Evolutionary conservation across 2,329 filamentous ascomycete genomes (phyloP).

Genomic region (Aurifilum marmelostoma): DNA sequence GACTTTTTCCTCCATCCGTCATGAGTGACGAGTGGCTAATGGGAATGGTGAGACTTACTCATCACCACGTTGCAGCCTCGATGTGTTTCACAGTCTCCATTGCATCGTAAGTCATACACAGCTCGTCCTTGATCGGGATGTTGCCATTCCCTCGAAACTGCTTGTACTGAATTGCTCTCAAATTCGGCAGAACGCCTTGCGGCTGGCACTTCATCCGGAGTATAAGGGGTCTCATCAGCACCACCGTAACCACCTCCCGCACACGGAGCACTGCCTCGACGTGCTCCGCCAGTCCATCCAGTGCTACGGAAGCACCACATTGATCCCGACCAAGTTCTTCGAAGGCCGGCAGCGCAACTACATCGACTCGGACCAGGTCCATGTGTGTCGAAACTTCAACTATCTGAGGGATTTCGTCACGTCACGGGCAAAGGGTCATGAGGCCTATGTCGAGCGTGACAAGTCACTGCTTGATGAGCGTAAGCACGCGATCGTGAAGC

Average conservation of each 20-base stretch:
- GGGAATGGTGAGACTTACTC: too few species aligned
- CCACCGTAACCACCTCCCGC: slow-evolving; percentile 9
- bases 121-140: neutral
- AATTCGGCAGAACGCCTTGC: slow-evolving; percentile 12
- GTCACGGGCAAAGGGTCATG: slow-evolving; percentile 30
- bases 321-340: slow-evolving; percentile 27
- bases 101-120: slow-evolving; percentile 8
- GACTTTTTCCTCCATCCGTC: neutral
- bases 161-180: neutral
- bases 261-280: slow-evolving; percentile 28
- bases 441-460: slow-evolving; percentile 12
- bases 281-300: slow-evolving; percentile 26
- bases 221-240: neutral
- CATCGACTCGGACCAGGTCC: slow-evolving; percentile 27
- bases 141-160: neutral
- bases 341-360: slow-evolving; percentile 20
- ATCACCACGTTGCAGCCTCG: slow-evolving; percentile 4
- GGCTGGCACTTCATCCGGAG: slow-evolving; percentile 11
- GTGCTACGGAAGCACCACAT: slow-evolving; percentile 27
- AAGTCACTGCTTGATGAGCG: slow-evolving; percentile 13
- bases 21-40: neutral
- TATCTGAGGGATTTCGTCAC: slow-evolving; percentile 20
- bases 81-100: slow-evolving; percentile 19
- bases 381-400: slow-evolving; percentile 25
- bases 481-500: slow-evolving; percentile 17